Conservation (phyloP, 75 land plant species). For the Sequoiadendron giganteum region DNA sequence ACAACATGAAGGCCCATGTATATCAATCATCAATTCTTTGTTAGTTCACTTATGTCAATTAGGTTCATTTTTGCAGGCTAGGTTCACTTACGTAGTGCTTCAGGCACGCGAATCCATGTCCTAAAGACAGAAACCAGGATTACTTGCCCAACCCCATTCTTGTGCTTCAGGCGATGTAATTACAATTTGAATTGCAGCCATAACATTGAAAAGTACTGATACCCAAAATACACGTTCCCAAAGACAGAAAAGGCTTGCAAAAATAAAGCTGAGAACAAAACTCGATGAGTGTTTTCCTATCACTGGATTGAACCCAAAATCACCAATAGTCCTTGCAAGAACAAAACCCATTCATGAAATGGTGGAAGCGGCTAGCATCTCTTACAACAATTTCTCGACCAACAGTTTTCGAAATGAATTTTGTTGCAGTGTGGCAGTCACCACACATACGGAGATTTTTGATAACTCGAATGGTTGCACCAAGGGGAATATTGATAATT, state of each 20-base stretch:
- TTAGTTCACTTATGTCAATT: too few relatives aligned
- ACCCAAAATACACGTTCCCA: background rate
- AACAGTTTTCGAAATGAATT: background rate
- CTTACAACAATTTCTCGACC: conserved; percentile 12
- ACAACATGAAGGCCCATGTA: too few relatives aligned
- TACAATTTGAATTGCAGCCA: background rate
- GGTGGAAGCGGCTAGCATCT: background rate
- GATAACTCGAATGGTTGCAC: conserved; percentile 14
- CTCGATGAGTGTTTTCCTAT: background rate
- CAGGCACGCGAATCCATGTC: background rate
- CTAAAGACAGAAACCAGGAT: background rate
- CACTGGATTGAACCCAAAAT: background rate
- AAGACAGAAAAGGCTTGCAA: background rate
- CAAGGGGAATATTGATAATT: conserved; percentile 16
- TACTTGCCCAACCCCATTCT: background rate
- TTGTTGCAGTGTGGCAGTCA: background rate
- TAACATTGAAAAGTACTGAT: background rate
- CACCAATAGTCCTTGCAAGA: conserved; percentile 24
- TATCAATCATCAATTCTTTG: too few relatives aligned
- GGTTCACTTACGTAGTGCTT: background rate
- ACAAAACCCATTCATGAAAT: conserved; percentile 28
- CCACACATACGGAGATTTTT: conserved; percentile 25
- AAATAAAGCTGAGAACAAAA: background rate
- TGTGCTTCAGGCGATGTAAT: background rate
- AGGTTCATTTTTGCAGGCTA: too few relatives aligned